phyloP scores from a whole-genome alignment of 345 rosid species.

The Physaria fendleri region DNA sequence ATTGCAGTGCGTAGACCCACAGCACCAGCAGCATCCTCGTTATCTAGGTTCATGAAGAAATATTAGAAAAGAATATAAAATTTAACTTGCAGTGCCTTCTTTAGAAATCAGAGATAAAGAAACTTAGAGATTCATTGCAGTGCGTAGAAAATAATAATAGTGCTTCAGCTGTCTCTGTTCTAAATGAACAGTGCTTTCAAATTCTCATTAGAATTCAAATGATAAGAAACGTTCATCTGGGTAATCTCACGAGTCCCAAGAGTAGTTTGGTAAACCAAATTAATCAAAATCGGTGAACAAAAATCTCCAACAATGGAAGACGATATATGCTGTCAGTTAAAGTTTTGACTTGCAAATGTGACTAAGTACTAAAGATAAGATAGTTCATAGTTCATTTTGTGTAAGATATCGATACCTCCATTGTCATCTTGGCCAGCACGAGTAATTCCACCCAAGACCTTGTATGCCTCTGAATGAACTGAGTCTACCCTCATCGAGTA shows the following conservation, averaged over 20 bases:
- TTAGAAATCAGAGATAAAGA: neutral
- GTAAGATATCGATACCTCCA: conserved; percentile 43
- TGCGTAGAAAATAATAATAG: neutral
- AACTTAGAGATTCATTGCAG: neutral
- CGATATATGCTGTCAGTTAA: neutral
- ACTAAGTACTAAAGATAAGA: neutral
- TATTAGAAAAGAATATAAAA: conserved; percentile 11
- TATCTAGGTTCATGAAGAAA: conserved; percentile 36
- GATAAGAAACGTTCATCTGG: neutral
- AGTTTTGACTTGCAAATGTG: neutral
- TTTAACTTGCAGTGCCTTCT: neutral
- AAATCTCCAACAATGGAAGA: neutral
- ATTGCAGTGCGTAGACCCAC: too few species aligned
- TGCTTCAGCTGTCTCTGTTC: neutral
- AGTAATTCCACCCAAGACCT: conserved; percentile 89
- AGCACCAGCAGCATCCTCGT: conserved; percentile 36
- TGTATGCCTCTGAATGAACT: conserved; percentile 88
- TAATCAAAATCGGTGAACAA: neutral
- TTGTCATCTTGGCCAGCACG: conserved; percentile 70
- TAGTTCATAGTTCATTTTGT: neutral
- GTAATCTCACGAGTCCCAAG: neutral
- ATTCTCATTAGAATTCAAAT: neutral
- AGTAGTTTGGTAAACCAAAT: neutral
- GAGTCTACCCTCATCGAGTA: conserved; percentile 91
- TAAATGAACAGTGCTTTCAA: neutral